These are phyloP conservation scores for Bipolaris victoriae DNA, from an alignment of 2,329 filamentous ascomycete species.

Conservation along the genomic window DNA sequence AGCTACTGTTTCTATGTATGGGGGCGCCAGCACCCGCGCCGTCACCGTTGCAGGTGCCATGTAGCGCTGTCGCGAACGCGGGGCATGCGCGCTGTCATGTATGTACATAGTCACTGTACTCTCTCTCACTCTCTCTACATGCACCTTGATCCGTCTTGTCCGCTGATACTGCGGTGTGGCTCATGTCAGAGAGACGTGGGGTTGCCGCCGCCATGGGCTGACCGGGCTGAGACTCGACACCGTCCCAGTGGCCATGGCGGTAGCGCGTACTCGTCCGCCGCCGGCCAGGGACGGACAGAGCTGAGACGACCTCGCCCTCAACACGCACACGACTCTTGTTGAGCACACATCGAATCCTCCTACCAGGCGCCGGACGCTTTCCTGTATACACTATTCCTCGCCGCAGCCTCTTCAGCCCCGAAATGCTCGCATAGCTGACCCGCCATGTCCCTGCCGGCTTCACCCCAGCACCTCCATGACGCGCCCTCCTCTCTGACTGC, in stretches of 20 bases:
- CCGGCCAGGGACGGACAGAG: conserved; percentile 16
- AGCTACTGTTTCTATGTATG: neutral
- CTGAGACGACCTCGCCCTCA: conserved; percentile 1
- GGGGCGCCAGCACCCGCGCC: conserved; percentile 10
- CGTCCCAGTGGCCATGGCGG: conserved; percentile 9
- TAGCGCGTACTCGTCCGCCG: conserved; percentile 15
- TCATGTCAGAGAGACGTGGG: conserved; percentile 10
- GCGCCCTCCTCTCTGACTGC: conserved; percentile 28
- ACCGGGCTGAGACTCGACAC: conserved; percentile 17
- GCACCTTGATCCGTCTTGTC: neutral
- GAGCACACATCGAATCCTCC: neutral
- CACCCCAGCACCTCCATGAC: conserved; percentile 36
- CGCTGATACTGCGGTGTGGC: neutral
- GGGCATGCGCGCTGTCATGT: conserved; percentile 5
- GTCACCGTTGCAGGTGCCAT: neutral
- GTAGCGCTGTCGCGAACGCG: conserved; percentile 8
- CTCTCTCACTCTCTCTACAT: neutral
- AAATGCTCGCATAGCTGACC: conserved; percentile 38
- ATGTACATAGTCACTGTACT: neutral
- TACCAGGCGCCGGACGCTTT: conserved; percentile 11
- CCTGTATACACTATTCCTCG: neutral
- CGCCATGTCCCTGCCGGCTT: conserved; percentile 43
- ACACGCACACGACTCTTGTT: conserved; percentile 5
- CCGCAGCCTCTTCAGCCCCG: neutral
- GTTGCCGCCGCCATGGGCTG: conserved; percentile 9